phyloP scores from a whole-genome alignment of 768 basidiomycete species.

The Glaciozyma martinii region DNA sequence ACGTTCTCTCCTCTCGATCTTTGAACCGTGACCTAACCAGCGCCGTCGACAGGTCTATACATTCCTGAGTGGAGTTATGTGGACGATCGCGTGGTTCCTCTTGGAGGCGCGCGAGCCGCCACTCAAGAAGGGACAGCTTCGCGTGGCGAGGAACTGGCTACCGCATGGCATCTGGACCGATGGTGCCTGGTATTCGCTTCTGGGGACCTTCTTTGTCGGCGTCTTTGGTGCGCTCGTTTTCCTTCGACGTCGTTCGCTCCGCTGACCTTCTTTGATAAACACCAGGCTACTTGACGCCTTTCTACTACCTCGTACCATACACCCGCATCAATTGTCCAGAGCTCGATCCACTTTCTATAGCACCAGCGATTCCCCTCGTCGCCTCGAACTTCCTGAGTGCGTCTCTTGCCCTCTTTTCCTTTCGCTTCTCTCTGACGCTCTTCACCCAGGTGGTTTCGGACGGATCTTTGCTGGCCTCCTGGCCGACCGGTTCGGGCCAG shows the following conservation, averaged over 20 bases:
- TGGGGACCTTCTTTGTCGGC: slow-evolving; percentile 21
- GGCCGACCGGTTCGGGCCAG: background rate
- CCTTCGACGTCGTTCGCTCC: background rate
- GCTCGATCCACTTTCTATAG: background rate
- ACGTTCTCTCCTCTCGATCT: background rate
- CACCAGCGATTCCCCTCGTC: no score
- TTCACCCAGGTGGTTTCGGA: background rate
- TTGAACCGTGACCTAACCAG: background rate
- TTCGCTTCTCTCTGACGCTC: background rate
- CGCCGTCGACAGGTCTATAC: slow-evolving; percentile 16
- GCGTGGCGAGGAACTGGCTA: slow-evolving; percentile 15
- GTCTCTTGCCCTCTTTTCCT: background rate
- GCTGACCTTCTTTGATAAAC: background rate
- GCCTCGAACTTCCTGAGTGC: no score
- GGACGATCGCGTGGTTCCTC: slow-evolving; percentile 9
- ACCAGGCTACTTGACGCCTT: background rate
- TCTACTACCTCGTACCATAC: background rate
- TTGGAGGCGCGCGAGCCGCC: slow-evolving; percentile 14
- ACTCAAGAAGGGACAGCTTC: background rate
- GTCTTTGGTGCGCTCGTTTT: slow-evolving; percentile 30
- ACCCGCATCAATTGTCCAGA: background rate
- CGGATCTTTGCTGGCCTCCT: background rate
- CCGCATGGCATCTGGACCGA: slow-evolving; percentile 22
- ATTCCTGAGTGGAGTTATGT: slow-evolving; percentile 10
- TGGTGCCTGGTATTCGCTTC: slow-evolving; percentile 11